Conservation (phyloP, 73 alveolate species). For the Tetrahymena elliotti region DNA sequence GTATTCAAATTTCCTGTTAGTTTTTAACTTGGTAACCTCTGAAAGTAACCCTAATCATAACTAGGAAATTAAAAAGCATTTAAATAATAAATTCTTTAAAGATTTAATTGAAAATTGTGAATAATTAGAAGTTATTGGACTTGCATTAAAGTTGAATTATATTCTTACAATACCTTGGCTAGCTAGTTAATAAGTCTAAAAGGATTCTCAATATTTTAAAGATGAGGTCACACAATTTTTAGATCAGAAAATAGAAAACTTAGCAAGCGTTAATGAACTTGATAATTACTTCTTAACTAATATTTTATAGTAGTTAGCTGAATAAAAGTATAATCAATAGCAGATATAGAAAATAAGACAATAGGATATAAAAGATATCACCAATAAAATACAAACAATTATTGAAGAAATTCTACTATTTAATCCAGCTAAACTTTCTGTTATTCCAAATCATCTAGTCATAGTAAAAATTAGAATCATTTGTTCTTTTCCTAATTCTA, state of each 20-base stretch:
- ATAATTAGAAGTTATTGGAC: not conserved
- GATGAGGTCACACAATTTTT: not conserved
- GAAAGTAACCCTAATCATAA: not conserved
- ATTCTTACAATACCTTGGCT: not conserved
- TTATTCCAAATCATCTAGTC: not conserved
- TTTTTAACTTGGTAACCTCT: not conserved
- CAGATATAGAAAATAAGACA: not conserved
- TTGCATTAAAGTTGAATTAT: not conserved
- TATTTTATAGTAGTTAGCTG: not conserved
- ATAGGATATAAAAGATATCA: not conserved
- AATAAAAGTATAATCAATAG: not conserved
- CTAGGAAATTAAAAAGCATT: not conserved
- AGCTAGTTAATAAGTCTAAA: not conserved
- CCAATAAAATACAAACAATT: not conserved
- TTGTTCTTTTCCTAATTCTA: not conserved
- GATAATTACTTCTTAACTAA: not conserved
- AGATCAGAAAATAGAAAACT: not conserved
- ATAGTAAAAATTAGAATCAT: not conserved
- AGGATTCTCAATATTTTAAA: not conserved
- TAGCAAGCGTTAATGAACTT: not conserved
- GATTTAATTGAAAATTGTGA: not conserved
- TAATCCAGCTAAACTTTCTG: not conserved
- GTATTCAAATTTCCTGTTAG: not conserved
- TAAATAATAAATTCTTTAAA: not conserved
- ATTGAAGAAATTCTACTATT: not conserved